Evolutionary conservation across 2,329 filamentous ascomycete genomes (phyloP), one percentile per base, ranked within the genome.

Genomic region (Emmonsia crescens): DNA sequence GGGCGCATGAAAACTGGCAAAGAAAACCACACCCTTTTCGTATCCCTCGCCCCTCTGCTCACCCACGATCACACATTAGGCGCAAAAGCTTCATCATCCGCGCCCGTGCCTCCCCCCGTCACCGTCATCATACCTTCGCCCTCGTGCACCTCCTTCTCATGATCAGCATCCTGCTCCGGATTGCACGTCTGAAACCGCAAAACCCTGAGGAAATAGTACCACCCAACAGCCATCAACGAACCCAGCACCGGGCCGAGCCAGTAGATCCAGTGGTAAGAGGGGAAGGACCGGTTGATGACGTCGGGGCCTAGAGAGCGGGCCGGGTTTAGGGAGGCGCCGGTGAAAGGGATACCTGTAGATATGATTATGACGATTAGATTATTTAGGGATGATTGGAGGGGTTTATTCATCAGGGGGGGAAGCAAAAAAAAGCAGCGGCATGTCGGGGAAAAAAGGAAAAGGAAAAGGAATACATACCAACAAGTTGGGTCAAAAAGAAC

Each of bases 401-500:
- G 19, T 24, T 33, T 21, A 6, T 57, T 42, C 9, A 31, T 10
- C 19, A 33, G 31, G 10, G 24, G n/a, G 31, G 10, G 24, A 14
- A 33, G 31, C 16, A 3, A 12, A 3, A 27, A 44, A 10, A 46
- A 38, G n/a, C 2, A 14, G n/a, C 10, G 12, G 9, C 12, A 16
- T 38, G 33, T 5, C 9, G 27, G 10, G 12, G 16, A 10, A 12
- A 38, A 38, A 36, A 55, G 24, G 16, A 8, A 52, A n/a, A 52
- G 2, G 40, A 9, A 14, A 3, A 21, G 24, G 29, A 31, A 2
- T 19, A 64, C 68, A 38, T 69, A 73, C 79, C 80, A 3, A 77
- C 74, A 57, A 84, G 64, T 62, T 84, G 79, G 0, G 77, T 76
- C 51, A 90, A 80, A 71, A 91, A 90, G 60, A 91, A 79, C 0